Evolutionary conservation across 2,329 filamentous ascomycete species (phyloP), one percentile per base, ranked within the genome.

Genomic region (Phoma herbarum): DNA sequence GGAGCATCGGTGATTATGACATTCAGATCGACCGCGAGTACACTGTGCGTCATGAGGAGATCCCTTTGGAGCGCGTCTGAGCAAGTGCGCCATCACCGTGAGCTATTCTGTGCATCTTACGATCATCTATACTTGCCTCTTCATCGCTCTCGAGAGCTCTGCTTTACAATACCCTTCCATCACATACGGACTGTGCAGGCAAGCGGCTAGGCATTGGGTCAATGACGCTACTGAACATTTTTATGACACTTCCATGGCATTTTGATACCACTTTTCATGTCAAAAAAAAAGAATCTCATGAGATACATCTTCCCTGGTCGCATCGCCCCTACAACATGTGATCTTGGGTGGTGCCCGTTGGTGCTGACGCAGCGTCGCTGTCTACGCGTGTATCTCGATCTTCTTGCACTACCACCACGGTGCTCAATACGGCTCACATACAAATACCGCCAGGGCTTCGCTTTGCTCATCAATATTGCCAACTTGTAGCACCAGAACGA

Each of bases 21-120:
- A 73, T 73, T 23, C 60, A 65, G 7, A 58, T 72, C 11, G 64
- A 65, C 31, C 60, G 57, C 26, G 67, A 71, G 51, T 74, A 71
- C 57, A 59, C 60, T 7, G 59, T 73, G 37, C 61, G 66, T 29
- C 57, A 52, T 14, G 55, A 60, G 10, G 53, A 52, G 4, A 55
- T 67, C 31, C 54, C 61, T 55, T 28, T 57, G 11, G 45, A 61
- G 18, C 57, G 41, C 28, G 33, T 54, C 7, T 60, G 20, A 52
- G 6, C 25, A 26, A 9, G 10, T n/a, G n/a, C 11, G 16, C 4
- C 10, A 26, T 33, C 42, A 41, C 9, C 35, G 12, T 3, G 9
- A 16, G 20, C 39, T 9, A 12, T 16, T 20, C 7, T n/a, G 5
- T 26, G 4, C 28, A 16, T 9, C 14, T 23, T 22, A 16, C 5